Evolutionary conservation across 1,139 yeast genomes (phyloP), one percentile per base, ranked within the genome.

Genomic region (Yamadazyma atlantica): DNA sequence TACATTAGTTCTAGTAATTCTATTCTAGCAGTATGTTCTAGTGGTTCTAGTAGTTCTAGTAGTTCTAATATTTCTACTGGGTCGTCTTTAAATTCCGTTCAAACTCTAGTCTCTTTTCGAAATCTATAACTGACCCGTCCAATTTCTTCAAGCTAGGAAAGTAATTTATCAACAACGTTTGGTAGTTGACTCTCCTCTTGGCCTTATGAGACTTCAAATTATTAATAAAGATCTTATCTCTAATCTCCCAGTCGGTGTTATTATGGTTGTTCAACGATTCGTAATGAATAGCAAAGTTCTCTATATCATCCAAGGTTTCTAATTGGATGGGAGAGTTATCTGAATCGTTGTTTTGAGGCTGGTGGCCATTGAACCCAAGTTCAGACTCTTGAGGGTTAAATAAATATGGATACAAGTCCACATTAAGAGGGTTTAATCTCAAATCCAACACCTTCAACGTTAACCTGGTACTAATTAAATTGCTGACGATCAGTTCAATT

Each of bases 381-480:
- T 28, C 30, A 6, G 30, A 47, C 43, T 74, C 78, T 13, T 69
- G 63, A 2, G 75, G 73, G 43, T 68, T 69, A 53, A 77, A 77
- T 2, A 78, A 75, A 49, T 65, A 75, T 0, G 82, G 80, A 50
- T 78, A 78, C 32, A 75, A 62, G 11, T 66, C 70, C 26, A 60
- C 56, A 30, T 71, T 77, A 29, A 76, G 48, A 8, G 79, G 73
- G 46, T 79, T 79, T 40, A 76, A 69, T 37, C 83, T 59, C 32
- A 75, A 46, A 51, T 78, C 84, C 14, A 78, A 50, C 9, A 64
- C 57, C 39, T 55, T 61, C 40, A 78, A 54, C 1, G 61, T 49
- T 6, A 50, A 39, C 31, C 78, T 54, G 1, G 64, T 53, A 0
- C 58, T 60, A 8, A 57, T 48, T 26, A 69, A 51, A 3, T 67